A percentile compares a stretch with the other conserved stretches of the same genome.
These are phyloP conservation scores for Epichloe coenophiala DNA, from an alignment of 2,329 filamentous ascomycete genomes.

Conservation along the genomic window DNA sequence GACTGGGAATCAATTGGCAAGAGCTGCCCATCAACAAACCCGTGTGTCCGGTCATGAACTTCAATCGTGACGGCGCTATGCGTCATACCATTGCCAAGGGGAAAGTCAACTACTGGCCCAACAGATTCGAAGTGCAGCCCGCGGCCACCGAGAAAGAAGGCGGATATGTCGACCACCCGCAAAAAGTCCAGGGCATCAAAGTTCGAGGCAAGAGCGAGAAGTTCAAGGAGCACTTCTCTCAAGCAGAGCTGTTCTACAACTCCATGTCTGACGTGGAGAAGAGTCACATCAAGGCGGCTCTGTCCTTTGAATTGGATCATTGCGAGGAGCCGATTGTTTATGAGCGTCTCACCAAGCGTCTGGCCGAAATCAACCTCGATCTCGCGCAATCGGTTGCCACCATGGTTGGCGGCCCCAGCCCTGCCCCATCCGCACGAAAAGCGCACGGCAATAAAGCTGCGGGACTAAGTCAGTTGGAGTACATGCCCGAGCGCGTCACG, in stretches of 20 bases:
- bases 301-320: conserved; percentile 68
- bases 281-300: conserved; percentile 55
- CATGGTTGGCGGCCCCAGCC: conserved; percentile 54
- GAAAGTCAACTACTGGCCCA: conserved; percentile 7
- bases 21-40: conserved; percentile 67
- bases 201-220: conserved; percentile 54
- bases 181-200: conserved; percentile 58
- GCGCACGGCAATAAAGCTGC: conserved; percentile 51
- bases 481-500: conserved; percentile 45
- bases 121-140: conserved; percentile 43
- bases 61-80: conserved; percentile 47
- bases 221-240: conserved; percentile 64
- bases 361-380: conserved; percentile 58
- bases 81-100: conserved; percentile 5
- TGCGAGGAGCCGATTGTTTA: conserved; percentile 71
- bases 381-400: conserved; percentile 57
- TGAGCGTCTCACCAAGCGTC: conserved; percentile 50
- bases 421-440: conserved; percentile 39
- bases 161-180: conserved; percentile 51
- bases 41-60: conserved; percentile 61
- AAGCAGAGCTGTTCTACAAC: conserved; percentile 76
- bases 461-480: conserved; percentile 56
- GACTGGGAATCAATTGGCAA: conserved; percentile 62
- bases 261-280: conserved; percentile 56
- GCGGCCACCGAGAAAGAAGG: conserved; percentile 50